Base-by-base conservation (phyloP, 371 early-diverging fungal species). In the Blyttiomyces sp. region DNA sequence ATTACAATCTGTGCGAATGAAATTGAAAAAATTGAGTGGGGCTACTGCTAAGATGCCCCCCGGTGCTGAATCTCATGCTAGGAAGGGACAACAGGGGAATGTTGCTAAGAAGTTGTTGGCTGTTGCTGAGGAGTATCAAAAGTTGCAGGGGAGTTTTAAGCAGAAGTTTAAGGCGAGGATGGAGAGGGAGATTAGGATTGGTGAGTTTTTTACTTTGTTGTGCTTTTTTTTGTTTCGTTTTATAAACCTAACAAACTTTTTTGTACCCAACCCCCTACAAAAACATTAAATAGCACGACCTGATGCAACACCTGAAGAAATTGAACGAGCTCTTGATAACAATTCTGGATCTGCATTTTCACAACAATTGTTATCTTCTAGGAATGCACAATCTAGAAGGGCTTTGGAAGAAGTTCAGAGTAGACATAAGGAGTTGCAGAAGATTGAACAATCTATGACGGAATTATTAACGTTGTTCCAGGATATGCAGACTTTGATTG, bases 381-480 rank as follows among this genome's bases (percentile, higher is more conserved):
- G 82, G 2, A 50, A 76, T 27, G 69, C 66, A 2, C 75, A 72
- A 31, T 79, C 79, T 43, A 71, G 82, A 21, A 70, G 71, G 49
- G 75, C 76, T 13, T 58, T 86, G 56, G 65, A 74, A 27, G 79
- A 81, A 30, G 84, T 86, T 17, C 80, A 84, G 66, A 74, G 66
- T 62, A 70, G 87, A n/a, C 85, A 84, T 54, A 71, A 70, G 17
- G 86, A 86, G 63, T 66, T 86, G 44, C 63, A 54, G 24, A 77
- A 76, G 69, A 83, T 86, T 16, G 86, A 84, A 49, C 67, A 66
- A 63, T 80, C 74, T 7, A 72, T 85, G 43, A 64, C 45, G 53
- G 79, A 84, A 64, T 66, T 86, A 45, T 75, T 79, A n/a, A 60
- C 67, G 33, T 68, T 86, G 64, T 84, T 86, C 61, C 70, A 76